phyloP scores from a whole-genome alignment of 257 asterid genomes.

The Petrea volubilis region DNA sequence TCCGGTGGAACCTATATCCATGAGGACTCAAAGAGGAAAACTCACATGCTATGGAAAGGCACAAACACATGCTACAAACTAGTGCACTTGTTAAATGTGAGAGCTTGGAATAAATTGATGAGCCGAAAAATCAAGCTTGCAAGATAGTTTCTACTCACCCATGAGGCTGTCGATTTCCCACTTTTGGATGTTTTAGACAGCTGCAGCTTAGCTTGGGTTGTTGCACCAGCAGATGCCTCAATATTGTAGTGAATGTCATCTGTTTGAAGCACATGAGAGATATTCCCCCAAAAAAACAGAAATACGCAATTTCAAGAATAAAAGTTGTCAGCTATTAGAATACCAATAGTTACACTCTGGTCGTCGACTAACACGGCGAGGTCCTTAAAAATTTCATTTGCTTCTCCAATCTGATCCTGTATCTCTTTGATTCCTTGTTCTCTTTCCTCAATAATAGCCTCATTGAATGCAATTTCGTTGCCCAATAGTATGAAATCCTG shows the following conservation, averaged over 20 bases:
- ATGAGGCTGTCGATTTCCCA: neutral
- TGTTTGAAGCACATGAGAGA: neutral
- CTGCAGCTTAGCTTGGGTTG: conserved; percentile 22
- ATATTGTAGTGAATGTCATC: conserved; percentile 22
- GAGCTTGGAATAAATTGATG: no score
- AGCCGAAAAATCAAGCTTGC: no score
- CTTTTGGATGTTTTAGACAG: conserved; percentile 23
- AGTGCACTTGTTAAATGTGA: neutral
- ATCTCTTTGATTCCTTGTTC: conserved; percentile 30
- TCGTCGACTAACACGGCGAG: conserved; percentile 27
- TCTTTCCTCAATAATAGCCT: conserved; percentile 34
- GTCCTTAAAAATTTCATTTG: conserved; percentile 30
- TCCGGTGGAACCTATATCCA: neutral
- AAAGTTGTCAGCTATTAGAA: neutral
- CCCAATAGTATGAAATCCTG: conserved; percentile 19
- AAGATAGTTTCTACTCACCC: conserved; percentile 18
- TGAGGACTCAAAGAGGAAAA: neutral
- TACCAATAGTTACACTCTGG: conserved; percentile 23
- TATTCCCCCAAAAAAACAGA: no score
- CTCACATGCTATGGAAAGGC: neutral
- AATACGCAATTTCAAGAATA: conserved; percentile 4
- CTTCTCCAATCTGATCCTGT: conserved; percentile 24
- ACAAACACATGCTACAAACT: neutral
- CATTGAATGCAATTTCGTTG: conserved; percentile 32
- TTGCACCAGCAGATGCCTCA: conserved; percentile 24